Base-by-base conservation (phyloP, 1,284 basidiomycete species). In the Porodaedalea pini region DNA sequence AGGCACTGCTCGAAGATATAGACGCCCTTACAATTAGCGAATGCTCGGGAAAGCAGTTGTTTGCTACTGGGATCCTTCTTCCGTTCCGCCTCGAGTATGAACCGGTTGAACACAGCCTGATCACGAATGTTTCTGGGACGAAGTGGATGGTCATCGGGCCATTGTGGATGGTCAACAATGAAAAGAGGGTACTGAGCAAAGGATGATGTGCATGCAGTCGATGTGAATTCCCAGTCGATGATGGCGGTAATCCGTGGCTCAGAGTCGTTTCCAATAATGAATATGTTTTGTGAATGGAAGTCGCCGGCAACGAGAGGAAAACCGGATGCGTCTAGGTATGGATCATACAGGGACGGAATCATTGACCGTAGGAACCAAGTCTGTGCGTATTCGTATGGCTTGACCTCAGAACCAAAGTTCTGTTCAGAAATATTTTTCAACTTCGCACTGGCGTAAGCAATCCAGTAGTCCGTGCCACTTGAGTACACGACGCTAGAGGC, bases 121-220 rank as follows among this genome's bases (percentile, higher is more conserved):
- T 44, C 41, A 7, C 41, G 17, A 10, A 19, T 17, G 23, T 44
- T 44, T 17, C 41, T 5, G 10, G n/a, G 17, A 6, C 17, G 6
- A 5, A 6, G 41, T 19, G n/a, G 41, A 44, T 44, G 41, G n/a
- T 44, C 41, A 19, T 44, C 17, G 7, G 6, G 41, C n/a, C n/a
- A 17, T 25, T 7, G 6, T 7, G 29, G 21, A 13, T 31, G 19
- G 17, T 49, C 27, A 23, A 32, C 29, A 23, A 49, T 49, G 47
- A 49, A 49, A 17, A 25, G 13, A 49, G 47, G 47, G 29, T 25
- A 49, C 27, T 49, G 47, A 7, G 47, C 47, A 23, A 49, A 49
- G 13, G 27, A 25, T 17, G 47, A 49, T 17, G 47, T 49, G 27
- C 15, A n/a, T 25, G 47, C 27, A 6, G 47, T 49, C 7, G 23